Evolutionary conservation across 768 basidiomycete genomes (phyloP), one percentile per base, ranked within the genome.

Genomic region (Podaxis sp.): DNA sequence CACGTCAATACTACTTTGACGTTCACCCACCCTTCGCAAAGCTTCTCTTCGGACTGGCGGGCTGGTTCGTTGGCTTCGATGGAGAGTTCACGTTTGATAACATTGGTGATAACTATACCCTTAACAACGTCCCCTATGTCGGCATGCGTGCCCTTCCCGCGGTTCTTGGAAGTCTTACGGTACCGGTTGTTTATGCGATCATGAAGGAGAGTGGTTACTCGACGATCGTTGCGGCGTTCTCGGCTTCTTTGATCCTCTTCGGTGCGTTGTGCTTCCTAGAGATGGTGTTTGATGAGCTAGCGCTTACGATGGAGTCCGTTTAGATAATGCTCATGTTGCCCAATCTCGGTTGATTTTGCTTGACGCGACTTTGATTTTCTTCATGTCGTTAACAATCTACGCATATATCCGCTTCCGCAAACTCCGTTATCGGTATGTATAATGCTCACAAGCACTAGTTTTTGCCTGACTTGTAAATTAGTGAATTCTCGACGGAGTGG

Each of bases 201-300:
- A 99, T 99, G 97, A 92, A 97, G 75, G 95, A 99, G 80, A 91
- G 91, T 64, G 97, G 97, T 5, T 98, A 96, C 73, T 95, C 96
- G 0, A 92, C 94, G 4, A 77, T 95, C 40, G 87, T 99, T 63
- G 88, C 94, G 6, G 88, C 93, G 0, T 96, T 99, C 72, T 95
- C 95, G 48, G 94, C 96, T 0, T 78, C 78, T 52, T 76, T 99
- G 28, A 76, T 99, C 65, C 79, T 96, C 0, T 95, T 99, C 67
- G 97, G 96, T 95, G 70, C 55, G 92, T 80, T 22, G 22, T 46
- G 19, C 15, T 48, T 36, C 42, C 13, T n/a, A 15, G 19, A 8
- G 6, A n/a, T 57, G 1, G 11, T n/a, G 2, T 24, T 26, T 46
- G 12, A 22, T 60, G 55, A 28, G 36, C 52, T 26, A 24, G 8